Evolutionary conservation across 306 rosid genomes (phyloP).

Genomic region (Abrus pulchellus): DNA sequence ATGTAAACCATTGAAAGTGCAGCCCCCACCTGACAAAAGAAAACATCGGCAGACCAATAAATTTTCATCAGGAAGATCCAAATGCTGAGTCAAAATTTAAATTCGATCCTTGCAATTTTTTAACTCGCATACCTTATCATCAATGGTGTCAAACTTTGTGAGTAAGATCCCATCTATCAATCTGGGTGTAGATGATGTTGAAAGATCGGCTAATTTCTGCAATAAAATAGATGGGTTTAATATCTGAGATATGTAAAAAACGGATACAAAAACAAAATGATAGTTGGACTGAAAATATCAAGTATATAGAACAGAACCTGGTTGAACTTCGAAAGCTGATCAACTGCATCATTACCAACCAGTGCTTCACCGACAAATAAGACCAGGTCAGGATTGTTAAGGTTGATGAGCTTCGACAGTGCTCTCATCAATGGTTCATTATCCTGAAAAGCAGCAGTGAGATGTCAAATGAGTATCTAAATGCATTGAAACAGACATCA

Average conservation of each 20-base stretch:
- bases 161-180: constrained; percentile 96
- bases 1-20: constrained; percentile 98
- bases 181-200: constrained; percentile 71
- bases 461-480: constrained; percentile 20
- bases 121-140: constrained; percentile 77
- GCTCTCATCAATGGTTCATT: constrained; percentile 99
- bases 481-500: constrained; percentile 18
- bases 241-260: constrained; percentile 8
- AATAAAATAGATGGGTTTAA: constrained; percentile 36
- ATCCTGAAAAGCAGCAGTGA: constrained; percentile 67
- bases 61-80: constrained; percentile 12
- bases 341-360: constrained; percentile 98
- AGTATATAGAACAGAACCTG: constrained; percentile 64
- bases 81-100: constrained; percentile 16
- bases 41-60: constrained; percentile 21
- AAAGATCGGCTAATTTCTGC: constrained; percentile 95
- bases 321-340: constrained; percentile 97
- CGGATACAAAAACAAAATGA: neutral
- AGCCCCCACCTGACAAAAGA: constrained; percentile 84
- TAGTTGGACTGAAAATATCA: neutral
- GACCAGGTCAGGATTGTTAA: constrained; percentile 93
- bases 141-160: constrained; percentile 96
- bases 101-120: constrained; percentile 25
- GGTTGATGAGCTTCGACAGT: constrained; percentile 88
- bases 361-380: constrained; percentile 98